Base-by-base conservation (phyloP, 78 protist genomes). In the Dictyostelium capitatum region DNA sequence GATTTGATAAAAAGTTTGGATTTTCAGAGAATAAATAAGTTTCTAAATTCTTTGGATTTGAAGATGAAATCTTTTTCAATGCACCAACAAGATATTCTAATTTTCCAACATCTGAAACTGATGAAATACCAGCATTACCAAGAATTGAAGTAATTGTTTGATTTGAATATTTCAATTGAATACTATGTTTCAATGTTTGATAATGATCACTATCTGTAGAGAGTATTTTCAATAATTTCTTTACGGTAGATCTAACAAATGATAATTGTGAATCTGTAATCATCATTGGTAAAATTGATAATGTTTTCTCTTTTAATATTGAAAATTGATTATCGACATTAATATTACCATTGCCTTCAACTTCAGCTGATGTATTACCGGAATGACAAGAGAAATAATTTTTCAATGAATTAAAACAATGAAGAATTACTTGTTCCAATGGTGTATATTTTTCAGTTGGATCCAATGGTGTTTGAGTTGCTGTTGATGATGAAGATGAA, bases 261-360 rank as follows among this genome's bases (percentile, higher is more conserved):
- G 78, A 15, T 19, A 85, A 70, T 48, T 85, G 82, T 28, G 92
- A 48, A 30, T 85, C 92, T 6, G 92, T 75, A 72, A 85, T 72
- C 30, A 85, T 59, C 1, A 51, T 12, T 85, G 92, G 83, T 19
- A 85, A 50, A 1, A 23, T 23, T 19, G 65, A 32, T 17, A 69
- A 12, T 37, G 90, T 23, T n/a, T 69, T 48, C 37, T 80, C 64
- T 47, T 80, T 80, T 37, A 37, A 37, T 37, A 37, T 6, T 47
- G 48, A 37, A 37, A 37, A 37, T 37, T 37, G 43, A 37, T 37
- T 37, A 37, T 37, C 43, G 1, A n/a, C 12, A 17, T 19, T 15
- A 37, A 37, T 37, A 2, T 37, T 37, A 37, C 43, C 43, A 37
- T 37, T 37, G 43, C 2, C 2, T 37, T 37, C 43, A 37, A 37